Percentiles rank a stretch among this genome's conserved stretches.
phyloP scores from a whole-genome alignment of 148 eudicot species.

The Salicornia ramosissima region DNA sequence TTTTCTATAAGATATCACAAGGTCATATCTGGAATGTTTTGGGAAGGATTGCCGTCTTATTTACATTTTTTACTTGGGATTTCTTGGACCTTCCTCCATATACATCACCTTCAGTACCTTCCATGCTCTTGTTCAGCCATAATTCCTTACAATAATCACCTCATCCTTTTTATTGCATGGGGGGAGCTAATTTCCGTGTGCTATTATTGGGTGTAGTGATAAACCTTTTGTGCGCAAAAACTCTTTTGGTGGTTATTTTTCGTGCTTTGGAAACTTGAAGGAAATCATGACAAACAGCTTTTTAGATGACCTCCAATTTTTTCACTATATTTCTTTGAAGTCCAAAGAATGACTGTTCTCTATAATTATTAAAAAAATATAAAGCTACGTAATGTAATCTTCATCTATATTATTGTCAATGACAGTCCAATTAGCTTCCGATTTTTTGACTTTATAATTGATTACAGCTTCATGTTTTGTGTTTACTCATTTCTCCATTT shows the following conservation, averaged over 20 bases:
- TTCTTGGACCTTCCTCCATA: neutral
- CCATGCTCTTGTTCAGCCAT: too few species aligned
- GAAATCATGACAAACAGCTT: neutral
- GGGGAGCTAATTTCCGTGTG: too few species aligned
- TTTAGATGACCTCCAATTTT: neutral
- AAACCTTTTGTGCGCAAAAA: too few species aligned
- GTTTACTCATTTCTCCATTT: neutral
- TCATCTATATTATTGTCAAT: neutral
- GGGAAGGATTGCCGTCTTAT: neutral
- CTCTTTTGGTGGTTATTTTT: too few species aligned
- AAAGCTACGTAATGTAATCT: neutral
- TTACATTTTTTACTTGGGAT: neutral
- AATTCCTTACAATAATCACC: too few species aligned
- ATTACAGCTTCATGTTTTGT: neutral
- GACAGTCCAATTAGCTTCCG: neutral
- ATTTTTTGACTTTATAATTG: neutral
- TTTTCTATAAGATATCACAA: neutral
- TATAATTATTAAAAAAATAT: too few species aligned
- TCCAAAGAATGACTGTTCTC: too few species aligned
- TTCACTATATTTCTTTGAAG: neutral
- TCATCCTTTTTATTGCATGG: too few species aligned
- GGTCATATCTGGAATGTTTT: neutral
- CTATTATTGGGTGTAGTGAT: too few species aligned
- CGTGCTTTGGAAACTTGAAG: neutral
- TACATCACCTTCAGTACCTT: too few species aligned